A percentile compares a stretch with the other conserved stretches of the same genome.
These are phyloP conservation scores for Darksidea phi DNA, from an alignment of 495 filamentous ascomycete species.

Conservation along the genomic window DNA sequence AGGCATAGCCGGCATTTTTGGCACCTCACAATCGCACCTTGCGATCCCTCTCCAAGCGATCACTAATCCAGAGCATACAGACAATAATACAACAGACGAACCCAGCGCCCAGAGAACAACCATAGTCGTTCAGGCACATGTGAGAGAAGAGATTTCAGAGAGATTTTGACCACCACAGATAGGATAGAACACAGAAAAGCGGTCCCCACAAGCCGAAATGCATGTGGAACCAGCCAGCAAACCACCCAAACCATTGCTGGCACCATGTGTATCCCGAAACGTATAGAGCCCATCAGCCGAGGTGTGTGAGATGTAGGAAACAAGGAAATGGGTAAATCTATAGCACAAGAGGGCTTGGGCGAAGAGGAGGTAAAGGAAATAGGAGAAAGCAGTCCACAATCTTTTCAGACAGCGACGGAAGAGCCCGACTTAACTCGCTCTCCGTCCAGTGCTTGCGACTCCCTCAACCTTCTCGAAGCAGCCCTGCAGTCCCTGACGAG, in stretches of 20 bases:
- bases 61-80: slow-evolving; percentile 9
- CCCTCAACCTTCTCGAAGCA: slow-evolving; percentile 31
- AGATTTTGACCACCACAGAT: slow-evolving; percentile 1
- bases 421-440: slow-evolving; percentile 27
- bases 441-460: slow-evolving; percentile 29
- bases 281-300: slow-evolving; percentile 7
- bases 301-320: not conserved
- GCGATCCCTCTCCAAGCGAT: slow-evolving; percentile 1
- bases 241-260: slow-evolving; percentile 27
- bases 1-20: slow-evolving; percentile 5
- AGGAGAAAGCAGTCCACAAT: slow-evolving; percentile 19
- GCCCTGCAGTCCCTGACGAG: slow-evolving; percentile 31
- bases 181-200: slow-evolving; percentile 1
- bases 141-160: slow-evolving; percentile 30
- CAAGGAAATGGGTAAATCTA: slow-evolving; percentile 15
- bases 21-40: not conserved
- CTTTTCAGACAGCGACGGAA: slow-evolving; percentile 25
- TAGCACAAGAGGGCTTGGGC: slow-evolving; percentile 4
- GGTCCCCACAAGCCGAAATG: not conserved
- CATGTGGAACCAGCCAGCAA: not conserved
- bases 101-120: slow-evolving; percentile 29
- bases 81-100: slow-evolving; percentile 34
- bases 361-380: slow-evolving; percentile 7
- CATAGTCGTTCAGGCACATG: slow-evolving; percentile 9
- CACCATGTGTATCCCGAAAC: slow-evolving; percentile 22